Evolutionary conservation across 129 eudicot species (phyloP).

Genomic region (Flaveria brownii): DNA sequence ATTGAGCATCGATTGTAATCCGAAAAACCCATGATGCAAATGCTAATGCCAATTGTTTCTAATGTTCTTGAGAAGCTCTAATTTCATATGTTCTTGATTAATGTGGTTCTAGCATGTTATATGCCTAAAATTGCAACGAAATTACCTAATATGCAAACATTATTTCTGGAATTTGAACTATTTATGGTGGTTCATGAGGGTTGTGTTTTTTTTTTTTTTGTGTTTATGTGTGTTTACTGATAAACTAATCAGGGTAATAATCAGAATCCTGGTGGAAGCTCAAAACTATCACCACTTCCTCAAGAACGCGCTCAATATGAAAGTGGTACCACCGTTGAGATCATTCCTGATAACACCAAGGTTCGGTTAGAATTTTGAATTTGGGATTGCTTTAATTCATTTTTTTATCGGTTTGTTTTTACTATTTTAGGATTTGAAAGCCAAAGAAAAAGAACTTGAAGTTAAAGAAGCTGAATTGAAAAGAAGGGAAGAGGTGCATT

Average conservation of each 20-base stretch:
- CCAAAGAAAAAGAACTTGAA: constrained; percentile 73
- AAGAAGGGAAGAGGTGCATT: constrained; percentile 74
- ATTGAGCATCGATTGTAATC: not conserved
- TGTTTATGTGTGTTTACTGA: constrained; percentile 21
- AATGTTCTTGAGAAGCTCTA: not conserved
- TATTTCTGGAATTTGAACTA: not conserved
- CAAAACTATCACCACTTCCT: constrained; percentile 69
- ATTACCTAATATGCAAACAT: not conserved
- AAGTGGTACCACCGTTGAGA: constrained; percentile 58
- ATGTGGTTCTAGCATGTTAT: not conserved
- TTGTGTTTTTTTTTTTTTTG: not conserved
- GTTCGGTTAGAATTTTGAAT: constrained; percentile 24
- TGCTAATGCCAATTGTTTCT: not conserved
- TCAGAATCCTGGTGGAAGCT: constrained; percentile 55
- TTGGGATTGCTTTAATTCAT: constrained; percentile 9
- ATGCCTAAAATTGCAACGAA: not conserved
- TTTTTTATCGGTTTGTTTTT: not conserved
- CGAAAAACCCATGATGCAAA: not conserved
- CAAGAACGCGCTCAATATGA: constrained; percentile 72
- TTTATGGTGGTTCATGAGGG: not conserved
- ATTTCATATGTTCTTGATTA: not conserved
- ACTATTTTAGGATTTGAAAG: constrained; percentile 60
- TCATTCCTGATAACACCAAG: constrained; percentile 58
- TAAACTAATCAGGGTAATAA: constrained; percentile 20
- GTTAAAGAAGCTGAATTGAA: constrained; percentile 81